phyloP scores from a whole-genome alignment of 768 basidiomycete species.

The Kwoniella mangroviensis region DNA sequence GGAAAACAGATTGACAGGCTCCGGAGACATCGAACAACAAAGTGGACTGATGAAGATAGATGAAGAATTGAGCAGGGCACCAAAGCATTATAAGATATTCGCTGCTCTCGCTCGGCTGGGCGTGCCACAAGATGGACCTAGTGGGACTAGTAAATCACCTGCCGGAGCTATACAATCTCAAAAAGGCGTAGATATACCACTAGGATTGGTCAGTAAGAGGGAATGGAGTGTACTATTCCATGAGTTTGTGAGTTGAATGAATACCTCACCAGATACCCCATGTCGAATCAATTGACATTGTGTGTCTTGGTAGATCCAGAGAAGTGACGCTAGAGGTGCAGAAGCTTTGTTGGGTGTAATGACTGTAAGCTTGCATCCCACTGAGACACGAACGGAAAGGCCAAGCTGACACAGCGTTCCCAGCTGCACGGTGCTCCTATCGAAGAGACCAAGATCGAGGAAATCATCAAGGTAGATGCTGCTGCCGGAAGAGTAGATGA shows the following conservation, averaged over 20 bases:
- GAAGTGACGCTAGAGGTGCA: slow-evolving; percentile 63
- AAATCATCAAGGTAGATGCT: slow-evolving; percentile 64
- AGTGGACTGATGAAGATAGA: background rate
- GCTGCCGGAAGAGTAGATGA: slow-evolving; percentile 29
- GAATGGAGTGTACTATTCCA: slow-evolving; percentile 68
- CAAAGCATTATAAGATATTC: slow-evolving; percentile 8
- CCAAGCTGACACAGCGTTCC: slow-evolving; percentile 58
- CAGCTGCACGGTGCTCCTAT: slow-evolving; percentile 55
- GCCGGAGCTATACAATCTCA: background rate
- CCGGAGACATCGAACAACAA: background rate
- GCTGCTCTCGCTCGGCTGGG: slow-evolving; percentile 6
- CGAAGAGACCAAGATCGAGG: slow-evolving; percentile 62
- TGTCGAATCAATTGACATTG: background rate
- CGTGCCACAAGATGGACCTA: slow-evolving; percentile 13
- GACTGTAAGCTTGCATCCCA: slow-evolving; percentile 54
- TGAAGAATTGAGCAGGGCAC: background rate
- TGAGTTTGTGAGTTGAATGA: slow-evolving; percentile 60
- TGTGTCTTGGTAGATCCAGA: slow-evolving; percentile 60
- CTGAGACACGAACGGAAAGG: background rate
- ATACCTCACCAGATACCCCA: too few species aligned
- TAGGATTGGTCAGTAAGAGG: slow-evolving; percentile 62
- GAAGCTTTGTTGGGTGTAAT: slow-evolving; percentile 65
- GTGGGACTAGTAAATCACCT: slow-evolving; percentile 19
- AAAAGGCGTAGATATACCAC: slow-evolving; percentile 54
- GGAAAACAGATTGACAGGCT: slow-evolving; percentile 13